A percentile compares a stretch with the other conserved stretches of the same genome.
Conservation (phyloP, 768 basidiomycete species). For the Rhodosporidiobolus sp. region DNA sequence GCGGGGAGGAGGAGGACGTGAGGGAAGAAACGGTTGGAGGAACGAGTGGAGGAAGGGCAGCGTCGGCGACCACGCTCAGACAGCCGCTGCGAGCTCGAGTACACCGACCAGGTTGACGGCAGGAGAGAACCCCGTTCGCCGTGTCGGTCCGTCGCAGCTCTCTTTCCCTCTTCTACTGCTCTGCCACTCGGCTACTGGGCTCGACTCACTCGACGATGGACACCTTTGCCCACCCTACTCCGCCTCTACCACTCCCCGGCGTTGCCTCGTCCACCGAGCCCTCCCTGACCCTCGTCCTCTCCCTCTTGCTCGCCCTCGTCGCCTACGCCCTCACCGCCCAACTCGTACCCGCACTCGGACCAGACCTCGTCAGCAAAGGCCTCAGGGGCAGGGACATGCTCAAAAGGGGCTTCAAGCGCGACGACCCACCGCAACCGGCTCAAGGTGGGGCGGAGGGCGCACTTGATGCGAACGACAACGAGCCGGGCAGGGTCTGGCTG, state of each 20-base stretch:
- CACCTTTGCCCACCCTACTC: constrained; percentile 1
- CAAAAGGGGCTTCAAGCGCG: constrained; percentile 62
- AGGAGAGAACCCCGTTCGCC: too few species aligned
- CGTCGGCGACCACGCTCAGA: too few species aligned
- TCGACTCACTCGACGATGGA: too few species aligned
- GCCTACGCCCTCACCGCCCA: constrained; percentile 73
- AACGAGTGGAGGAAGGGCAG: too few species aligned
- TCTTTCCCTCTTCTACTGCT: background rate
- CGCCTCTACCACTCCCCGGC: background rate
- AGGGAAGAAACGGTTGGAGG: too few species aligned
- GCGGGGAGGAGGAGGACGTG: too few species aligned
- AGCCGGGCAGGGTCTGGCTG: constrained; percentile 9
- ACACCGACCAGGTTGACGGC: too few species aligned
- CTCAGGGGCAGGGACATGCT: constrained; percentile 82
- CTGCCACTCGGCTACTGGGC: background rate
- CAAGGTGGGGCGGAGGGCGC: constrained; percentile 46
- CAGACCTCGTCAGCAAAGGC: constrained; percentile 73
- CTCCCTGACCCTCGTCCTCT: constrained; percentile 30
- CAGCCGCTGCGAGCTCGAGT: too few species aligned
- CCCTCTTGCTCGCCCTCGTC: constrained; percentile 53
- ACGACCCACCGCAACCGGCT: constrained; percentile 59
- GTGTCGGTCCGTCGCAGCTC: too few species aligned
- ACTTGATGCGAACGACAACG: constrained; percentile 45
- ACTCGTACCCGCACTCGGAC: constrained; percentile 77
- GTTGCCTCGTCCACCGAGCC: constrained; percentile 17